Evolutionary conservation across 2,329 filamentous ascomycete species (phyloP).

Genomic region (Fusarium graminum): DNA sequence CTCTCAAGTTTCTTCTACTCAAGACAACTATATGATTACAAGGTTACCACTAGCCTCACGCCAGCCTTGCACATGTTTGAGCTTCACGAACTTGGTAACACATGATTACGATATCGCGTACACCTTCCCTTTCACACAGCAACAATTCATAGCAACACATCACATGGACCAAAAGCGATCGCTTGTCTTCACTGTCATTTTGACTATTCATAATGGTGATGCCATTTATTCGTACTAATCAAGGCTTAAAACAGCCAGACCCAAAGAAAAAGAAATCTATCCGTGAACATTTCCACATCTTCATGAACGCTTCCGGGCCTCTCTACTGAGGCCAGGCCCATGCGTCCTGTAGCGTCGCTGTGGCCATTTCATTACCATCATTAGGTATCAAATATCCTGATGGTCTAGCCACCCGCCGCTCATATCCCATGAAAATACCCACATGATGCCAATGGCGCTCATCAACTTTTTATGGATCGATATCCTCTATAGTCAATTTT

Average conservation of each 20-base stretch:
- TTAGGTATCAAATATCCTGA: constrained; percentile 45
- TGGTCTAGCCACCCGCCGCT: constrained; percentile 48
- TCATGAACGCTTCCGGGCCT: constrained; percentile 48
- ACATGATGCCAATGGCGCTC: constrained; percentile 46
- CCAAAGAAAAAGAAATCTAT: constrained; percentile 53
- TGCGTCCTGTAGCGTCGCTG: constrained; percentile 50
- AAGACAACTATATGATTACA: neutral
- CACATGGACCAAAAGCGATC: neutral
- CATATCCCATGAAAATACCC: constrained; percentile 50
- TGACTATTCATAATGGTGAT: constrained; percentile 3
- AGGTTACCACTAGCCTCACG: neutral
- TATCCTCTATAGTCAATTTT: constrained; percentile 51
- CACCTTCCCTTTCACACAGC: neutral
- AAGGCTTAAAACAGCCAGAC: constrained; percentile 43
- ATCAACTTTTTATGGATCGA: constrained; percentile 49
- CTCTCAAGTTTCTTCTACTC: neutral
- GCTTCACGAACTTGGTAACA: neutral
- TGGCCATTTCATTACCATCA: constrained; percentile 43
- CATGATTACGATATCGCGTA: neutral
- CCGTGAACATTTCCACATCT: constrained; percentile 51
- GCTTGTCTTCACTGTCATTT: neutral
- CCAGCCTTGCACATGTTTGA: neutral
- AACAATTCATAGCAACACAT: neutral
- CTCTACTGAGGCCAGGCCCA: constrained; percentile 50
- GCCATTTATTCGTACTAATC: constrained; percentile 47